phyloP scores from a whole-genome alignment of 2,329 filamentous ascomycete species.

The Colletotrichum sidae region DNA sequence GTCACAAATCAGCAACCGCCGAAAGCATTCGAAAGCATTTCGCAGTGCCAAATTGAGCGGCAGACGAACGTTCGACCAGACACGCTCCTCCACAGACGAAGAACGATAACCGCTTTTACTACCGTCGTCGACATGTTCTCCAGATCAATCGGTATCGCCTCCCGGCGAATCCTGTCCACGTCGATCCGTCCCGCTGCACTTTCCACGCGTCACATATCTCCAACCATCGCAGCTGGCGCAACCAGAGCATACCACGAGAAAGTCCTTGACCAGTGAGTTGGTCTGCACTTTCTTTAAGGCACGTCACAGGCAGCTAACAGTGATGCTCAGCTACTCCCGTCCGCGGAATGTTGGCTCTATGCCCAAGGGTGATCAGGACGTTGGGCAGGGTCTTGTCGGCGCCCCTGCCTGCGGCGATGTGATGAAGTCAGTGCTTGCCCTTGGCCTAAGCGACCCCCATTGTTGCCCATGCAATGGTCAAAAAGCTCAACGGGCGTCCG shows the following conservation, averaged over 20 bases:
- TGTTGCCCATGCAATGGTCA: too few species aligned
- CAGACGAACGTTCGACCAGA: conserved; percentile 8
- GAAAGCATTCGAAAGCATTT: too few species aligned
- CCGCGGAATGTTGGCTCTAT: conserved; percentile 68
- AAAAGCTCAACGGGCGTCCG: too few species aligned
- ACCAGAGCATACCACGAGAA: conserved; percentile 65
- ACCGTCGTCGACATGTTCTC: conserved; percentile 54
- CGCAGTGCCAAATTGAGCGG: too few species aligned
- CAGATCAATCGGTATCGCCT: conserved; percentile 56
- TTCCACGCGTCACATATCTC: conserved; percentile 55
- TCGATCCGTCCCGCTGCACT: conserved; percentile 53
- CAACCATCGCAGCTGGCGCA: conserved; percentile 52
- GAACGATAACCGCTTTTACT: not conserved
- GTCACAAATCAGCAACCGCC: too few species aligned
- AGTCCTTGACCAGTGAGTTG: conserved; percentile 86
- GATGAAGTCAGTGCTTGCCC: conserved; percentile 70
- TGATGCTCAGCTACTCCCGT: conserved; percentile 62
- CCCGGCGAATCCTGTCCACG: conserved; percentile 56
- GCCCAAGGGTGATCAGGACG: conserved; percentile 81
- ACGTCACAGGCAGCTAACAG: conserved; percentile 50
- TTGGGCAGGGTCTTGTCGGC: conserved; percentile 91
- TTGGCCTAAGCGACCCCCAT: too few species aligned
- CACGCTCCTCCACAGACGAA: conserved; percentile 20
- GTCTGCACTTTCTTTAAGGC: conserved; percentile 52
- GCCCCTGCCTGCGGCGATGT: conserved; percentile 91